These are phyloP conservation scores for Colletotrichum paranaense DNA, from an alignment of 2,329 filamentous ascomycete genomes.

Conservation along the genomic window DNA sequence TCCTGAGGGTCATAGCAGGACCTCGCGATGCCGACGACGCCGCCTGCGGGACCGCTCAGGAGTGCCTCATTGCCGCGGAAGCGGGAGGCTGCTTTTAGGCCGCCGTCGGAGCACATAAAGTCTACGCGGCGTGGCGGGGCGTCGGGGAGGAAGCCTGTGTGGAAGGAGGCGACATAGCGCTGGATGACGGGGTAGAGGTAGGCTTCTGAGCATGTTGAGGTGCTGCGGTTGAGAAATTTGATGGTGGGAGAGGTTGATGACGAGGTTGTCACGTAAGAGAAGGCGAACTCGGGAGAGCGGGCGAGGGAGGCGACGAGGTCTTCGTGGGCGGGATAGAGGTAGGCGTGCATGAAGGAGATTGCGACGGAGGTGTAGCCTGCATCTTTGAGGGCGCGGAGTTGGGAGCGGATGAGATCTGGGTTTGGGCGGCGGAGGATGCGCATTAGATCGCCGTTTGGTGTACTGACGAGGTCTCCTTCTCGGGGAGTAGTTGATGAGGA, in stretches of 20 bases:
- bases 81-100: constrained; percentile 59
- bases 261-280: constrained; percentile 74
- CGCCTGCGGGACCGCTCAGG: constrained; percentile 76
- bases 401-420: constrained; percentile 58
- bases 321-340: constrained; percentile 69
- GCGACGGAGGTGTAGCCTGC: constrained; percentile 63
- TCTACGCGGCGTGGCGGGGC: constrained; percentile 68
- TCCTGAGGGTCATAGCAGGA: constrained; percentile 76
- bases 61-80: constrained; percentile 76
- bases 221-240: constrained; percentile 75
- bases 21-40: constrained; percentile 76
- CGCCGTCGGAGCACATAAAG: constrained; percentile 73
- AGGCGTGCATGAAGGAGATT: constrained; percentile 80
- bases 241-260: constrained; percentile 78
- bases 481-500: not conserved
- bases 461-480: constrained; percentile 63
- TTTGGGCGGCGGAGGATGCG: constrained; percentile 69
- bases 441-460: constrained; percentile 74
- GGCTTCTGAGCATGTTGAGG: constrained; percentile 76
- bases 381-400: constrained; percentile 69
- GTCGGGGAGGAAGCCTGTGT: constrained; percentile 66
- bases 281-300: constrained; percentile 71
- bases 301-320: constrained; percentile 49
- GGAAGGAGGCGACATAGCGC: constrained; percentile 75
- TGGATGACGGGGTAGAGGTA: constrained; percentile 78